Base-by-base conservation (phyloP, 495 filamentous ascomycete species). In the Penicillium soppii region DNA sequence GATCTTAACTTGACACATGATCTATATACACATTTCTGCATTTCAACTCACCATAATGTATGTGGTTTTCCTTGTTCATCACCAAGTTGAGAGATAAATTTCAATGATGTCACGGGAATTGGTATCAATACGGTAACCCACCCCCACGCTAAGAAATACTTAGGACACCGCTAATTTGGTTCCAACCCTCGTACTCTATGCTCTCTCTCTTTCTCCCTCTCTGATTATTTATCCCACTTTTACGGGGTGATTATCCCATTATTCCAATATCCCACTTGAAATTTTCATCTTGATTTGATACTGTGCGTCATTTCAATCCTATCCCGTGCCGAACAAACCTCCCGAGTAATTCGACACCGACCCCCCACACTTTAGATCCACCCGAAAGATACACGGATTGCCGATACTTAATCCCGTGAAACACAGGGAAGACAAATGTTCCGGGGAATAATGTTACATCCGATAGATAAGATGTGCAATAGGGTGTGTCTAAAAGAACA, bases 71-170 rank as follows among this genome's bases (percentile, higher is more conserved):
- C n/a, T n/a, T n/a, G n/a, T n/a, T n/a, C n/a, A n/a, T n/a, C n/a
- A n/a, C n/a, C n/a, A n/a, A n/a, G n/a, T n/a, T n/a, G n/a, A 36
- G 23, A 26, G 23, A 25, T 23, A 26, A 6, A 33, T 15, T 12
- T 4, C 23, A 7, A 58, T 61, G 61, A 61, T 61, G 58, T 61
- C 60, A 63, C 47, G 16, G 43, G 29, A 45, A 21, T 32, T 4
- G 29, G 13, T 50, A 40, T 33, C 25, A 27, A 9, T 38, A 40
- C 27, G 22, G 48, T 51, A 59, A 57, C 33, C 17, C 16, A 61
- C 61, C 61, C 61, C 61, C 61, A 64, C 61, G 53, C 61, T 64
- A 60, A 25, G 15, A 47, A 49, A n/a, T n/a, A n/a, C n/a, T n/a
- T n/a, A n/a, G n/a, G 45, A 50, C 53, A 45, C 47, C 53, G 47